Conservation (phyloP, 345 rosid species). For the Populus nigra region DNA sequence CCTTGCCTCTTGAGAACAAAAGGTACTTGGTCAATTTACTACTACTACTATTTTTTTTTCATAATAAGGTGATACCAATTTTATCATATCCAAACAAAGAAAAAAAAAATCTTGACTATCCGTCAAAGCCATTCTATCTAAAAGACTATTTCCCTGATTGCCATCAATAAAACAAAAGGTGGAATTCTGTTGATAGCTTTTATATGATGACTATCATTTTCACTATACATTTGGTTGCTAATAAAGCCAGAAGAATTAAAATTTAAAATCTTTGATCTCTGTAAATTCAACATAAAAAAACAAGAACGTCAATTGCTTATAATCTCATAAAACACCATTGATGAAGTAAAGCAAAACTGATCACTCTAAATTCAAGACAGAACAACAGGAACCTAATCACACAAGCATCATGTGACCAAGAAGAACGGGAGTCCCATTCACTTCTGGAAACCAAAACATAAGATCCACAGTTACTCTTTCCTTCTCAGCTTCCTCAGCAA, state of each 20-base stretch:
- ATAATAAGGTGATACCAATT: not conserved
- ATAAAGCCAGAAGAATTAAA: not conserved
- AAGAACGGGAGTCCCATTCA: slow-evolving; percentile 3
- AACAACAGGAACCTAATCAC: not conserved
- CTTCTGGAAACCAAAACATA: slow-evolving; percentile 1
- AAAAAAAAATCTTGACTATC: not conserved
- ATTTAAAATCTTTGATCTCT: not conserved
- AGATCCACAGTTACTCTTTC: slow-evolving; percentile 7
- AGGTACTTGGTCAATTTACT: not conserved
- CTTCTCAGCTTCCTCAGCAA: not conserved
- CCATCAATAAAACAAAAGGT: not conserved
- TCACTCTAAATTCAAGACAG: not conserved
- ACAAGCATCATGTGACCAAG: not conserved
- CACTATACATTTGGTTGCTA: not conserved
- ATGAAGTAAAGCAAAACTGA: not conserved
- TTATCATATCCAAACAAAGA: not conserved
- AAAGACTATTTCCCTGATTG: not conserved
- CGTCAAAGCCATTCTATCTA: too few relatives aligned
- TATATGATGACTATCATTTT: not conserved
- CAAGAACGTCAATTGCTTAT: slow-evolving; percentile 1
- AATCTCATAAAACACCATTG: not conserved
- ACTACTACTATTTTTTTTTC: not conserved
- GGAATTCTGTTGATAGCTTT: not conserved
- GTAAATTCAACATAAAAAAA: not conserved
- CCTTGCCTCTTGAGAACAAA: not conserved